Conservation (phyloP, 148 eudicot species). For the Dianthus caryophyllus region DNA sequence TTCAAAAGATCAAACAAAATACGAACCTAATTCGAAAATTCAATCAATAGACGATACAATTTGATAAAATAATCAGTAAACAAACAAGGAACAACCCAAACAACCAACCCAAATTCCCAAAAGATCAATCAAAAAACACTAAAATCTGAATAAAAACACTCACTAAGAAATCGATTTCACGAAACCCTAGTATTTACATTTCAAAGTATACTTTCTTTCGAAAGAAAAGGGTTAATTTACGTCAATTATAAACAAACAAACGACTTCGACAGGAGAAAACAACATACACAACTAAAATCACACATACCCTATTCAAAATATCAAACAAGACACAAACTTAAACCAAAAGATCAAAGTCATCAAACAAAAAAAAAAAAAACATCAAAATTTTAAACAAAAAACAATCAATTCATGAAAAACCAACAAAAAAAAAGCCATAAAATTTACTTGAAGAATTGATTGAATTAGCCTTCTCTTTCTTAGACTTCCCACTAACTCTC, state of each 20-base stretch:
- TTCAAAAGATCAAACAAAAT: not conserved
- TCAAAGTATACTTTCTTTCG: too few relatives aligned
- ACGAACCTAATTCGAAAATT: too few relatives aligned
- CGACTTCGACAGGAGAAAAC: too few relatives aligned
- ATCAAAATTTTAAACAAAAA: not conserved
- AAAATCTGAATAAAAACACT: not conserved
- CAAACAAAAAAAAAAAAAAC: not conserved
- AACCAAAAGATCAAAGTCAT: not conserved
- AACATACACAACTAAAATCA: too few relatives aligned
- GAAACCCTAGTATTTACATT: not conserved
- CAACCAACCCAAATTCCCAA: too few relatives aligned
- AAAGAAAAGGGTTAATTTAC: too few relatives aligned
- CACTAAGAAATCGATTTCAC: not conserved
- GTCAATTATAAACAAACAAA: too few relatives aligned
- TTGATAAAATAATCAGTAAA: too few relatives aligned
- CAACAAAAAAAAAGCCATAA: not conserved
- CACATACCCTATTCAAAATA: too few relatives aligned
- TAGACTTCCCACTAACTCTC: constrained; percentile 49
- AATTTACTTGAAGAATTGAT: constrained; percentile 48
- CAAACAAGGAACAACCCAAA: too few relatives aligned
- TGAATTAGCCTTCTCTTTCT: constrained; percentile 45
- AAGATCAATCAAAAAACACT: not conserved
- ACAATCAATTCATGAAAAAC: not conserved
- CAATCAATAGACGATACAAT: not conserved
- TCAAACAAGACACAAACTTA: not conserved